These are phyloP conservation scores for Mariannaea elegans DNA, from an alignment of 2,329 filamentous ascomycete species.

Conservation along the genomic window DNA sequence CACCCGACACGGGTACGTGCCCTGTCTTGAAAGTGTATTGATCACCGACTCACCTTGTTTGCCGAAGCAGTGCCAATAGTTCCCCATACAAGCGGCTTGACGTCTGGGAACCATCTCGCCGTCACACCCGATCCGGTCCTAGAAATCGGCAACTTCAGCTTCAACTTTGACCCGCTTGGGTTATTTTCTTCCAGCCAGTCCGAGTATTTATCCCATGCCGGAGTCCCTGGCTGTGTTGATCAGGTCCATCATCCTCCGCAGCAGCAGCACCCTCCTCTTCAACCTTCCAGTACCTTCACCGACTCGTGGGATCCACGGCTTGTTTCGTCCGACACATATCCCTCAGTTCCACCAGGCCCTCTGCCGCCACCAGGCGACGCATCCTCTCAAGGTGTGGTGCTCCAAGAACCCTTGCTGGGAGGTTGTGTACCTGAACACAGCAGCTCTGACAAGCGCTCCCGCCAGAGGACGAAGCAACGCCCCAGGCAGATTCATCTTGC, in stretches of 20 bases:
- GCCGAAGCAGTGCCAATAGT: constrained; percentile 42
- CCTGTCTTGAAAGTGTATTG: constrained; percentile 27
- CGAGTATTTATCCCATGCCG: constrained; percentile 44
- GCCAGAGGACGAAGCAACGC: constrained; percentile 37
- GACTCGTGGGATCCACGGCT: constrained; percentile 37
- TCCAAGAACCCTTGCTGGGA: constrained; percentile 25
- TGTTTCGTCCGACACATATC: constrained; percentile 23
- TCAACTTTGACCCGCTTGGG: constrained; percentile 46
- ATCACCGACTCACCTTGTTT: constrained; percentile 37
- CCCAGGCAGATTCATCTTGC: constrained; percentile 46
- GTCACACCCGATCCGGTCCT: constrained; percentile 43
- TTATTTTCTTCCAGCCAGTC: constrained; percentile 39
- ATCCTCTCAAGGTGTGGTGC: constrained; percentile 24
- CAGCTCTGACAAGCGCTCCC: constrained; percentile 36
- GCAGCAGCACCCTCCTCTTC: background rate
- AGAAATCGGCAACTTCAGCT: constrained; percentile 46
- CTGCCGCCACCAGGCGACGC: constrained; percentile 18
- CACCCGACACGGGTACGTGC: constrained; percentile 49
- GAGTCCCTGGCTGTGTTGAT: constrained; percentile 24
- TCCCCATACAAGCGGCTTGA: constrained; percentile 34
- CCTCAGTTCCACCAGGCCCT: constrained; percentile 29
- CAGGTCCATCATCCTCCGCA: constrained; percentile 21
- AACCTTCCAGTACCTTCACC: constrained; percentile 27
- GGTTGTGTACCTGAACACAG: constrained; percentile 38
- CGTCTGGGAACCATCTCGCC: constrained; percentile 38